Base-by-base conservation (phyloP, 495 filamentous ascomycete species). In the Penicillium canescens region DNA sequence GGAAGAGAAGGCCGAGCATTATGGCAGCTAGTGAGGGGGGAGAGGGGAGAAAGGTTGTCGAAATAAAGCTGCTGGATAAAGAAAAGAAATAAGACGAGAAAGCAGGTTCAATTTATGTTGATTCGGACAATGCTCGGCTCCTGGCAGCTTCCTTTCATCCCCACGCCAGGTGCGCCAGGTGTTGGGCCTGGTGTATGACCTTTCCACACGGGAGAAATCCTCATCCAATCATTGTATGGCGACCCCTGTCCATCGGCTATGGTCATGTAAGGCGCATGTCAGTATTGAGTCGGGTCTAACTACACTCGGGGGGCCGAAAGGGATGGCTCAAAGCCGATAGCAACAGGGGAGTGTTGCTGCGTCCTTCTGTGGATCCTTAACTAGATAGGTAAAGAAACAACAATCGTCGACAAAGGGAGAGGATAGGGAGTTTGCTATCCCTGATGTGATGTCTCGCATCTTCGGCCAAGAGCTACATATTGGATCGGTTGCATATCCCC, bases 211-310 rank as follows among this genome's bases (percentile, higher is more conserved):
- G 35, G 23, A 39, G 13, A 18, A 43, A 39, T 42, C 12, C 28
- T 43, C 21, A 28, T 38, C 63, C 63, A 66, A 66, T 63, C 63
- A 66, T 28, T 36, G 46, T 14, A 13, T 52, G 38, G 39, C 24
- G 47, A 43, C 23, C 23, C 34, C 42, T 61, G 55, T 37, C 56
- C 46, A 49, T 53, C 48, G 40, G 43, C 47, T 57, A 50, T 63
- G 55, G 57, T 49, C 55, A 66, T 66, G 63, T 63, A 66, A 66
- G 63, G 63, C 54, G 62, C 57, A 66, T 63, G 57, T 51, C 60
- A 58, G 60, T 63, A 63, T 42, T 57, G 35, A 51, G 35, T 16
- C 42, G 11, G 50, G 46, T 37, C 52, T 39, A 50, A 13, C 39
- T 43, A 23, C n/a, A 13, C 20, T 26, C 33, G 3, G 20, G 6